Base-by-base conservation (phyloP, 371 early-diverging fungal species). In the Caulochytrium protostelioides region DNA sequence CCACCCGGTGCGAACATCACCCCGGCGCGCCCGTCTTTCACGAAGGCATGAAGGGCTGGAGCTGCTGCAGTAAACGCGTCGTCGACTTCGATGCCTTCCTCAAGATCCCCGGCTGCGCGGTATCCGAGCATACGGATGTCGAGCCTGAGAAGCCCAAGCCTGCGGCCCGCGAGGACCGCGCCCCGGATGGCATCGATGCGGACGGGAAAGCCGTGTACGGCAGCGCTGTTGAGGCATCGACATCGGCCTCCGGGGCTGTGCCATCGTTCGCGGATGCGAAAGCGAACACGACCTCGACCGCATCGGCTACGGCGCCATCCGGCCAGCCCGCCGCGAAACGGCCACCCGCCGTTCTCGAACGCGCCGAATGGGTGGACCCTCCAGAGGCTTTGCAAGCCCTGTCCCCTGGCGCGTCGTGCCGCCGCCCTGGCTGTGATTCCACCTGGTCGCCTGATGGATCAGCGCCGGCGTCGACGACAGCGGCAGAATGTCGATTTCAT, bases 31-130 rank as follows among this genome's bases (percentile, higher is more conserved):
- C 92, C 18, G 70, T 82, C 25, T 85, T 90, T 56, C 86, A 83
- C 44, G 86, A 84, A 49, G 87, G 85, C 38, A 35, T 50, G 28
- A 59, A 52, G 47, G 82, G 87, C 29, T 92, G 89, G 86, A 70
- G 72, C 30, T 92, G 94, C 61, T 92, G 94, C 61, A 57, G 70
- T n/a, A 84, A 85, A 41, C 65, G 80, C 26, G 89, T 83, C 32
- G 55, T 57, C 23, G 76, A 79, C 32, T 92, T 92, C 46, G 83
- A 92, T 50, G 84, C 82, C 34, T 90, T 92, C 52, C 57, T 89
- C 34, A 68, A 74, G 37, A 76, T 86, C 35, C 61, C 69, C 17
- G 83, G 83, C 13, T 83, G 83, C 52, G 54, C 63, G 17, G 43
- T 53, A 30, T 80, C 78, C 16, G 44, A 52, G 13, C 81, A 83